phyloP scores from a whole-genome alignment of 345 rosid species.

The thale cress (Arabidopsis thaliana) region TAIR10.1 NC_003071.7:14462001-14462500 shows the following conservation, averaged over 20 bases:
- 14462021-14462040: conserved; percentile 27
- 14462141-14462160: conserved; percentile 23
- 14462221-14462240: conserved; percentile 26
- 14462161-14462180: conserved; percentile 31
- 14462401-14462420: background rate
- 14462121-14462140: conserved; percentile 43
- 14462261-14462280: conserved; percentile 5
- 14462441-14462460: background rate
- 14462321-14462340: conserved; percentile 28
- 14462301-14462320: conserved; percentile 33
- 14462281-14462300: background rate
- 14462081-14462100: conserved; percentile 35
- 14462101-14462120: conserved; percentile 46
- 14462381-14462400: background rate
- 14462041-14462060: conserved; percentile 28
- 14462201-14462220: conserved; percentile 27
- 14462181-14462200: conserved; percentile 34
- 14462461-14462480: background rate
- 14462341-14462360: conserved; percentile 6
- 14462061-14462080: background rate
- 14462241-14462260: background rate
- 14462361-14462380: background rate
- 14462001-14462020: conserved; percentile 44
- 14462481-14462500: background rate
- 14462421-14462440: conserved; percentile 32